Base-by-base conservation (phyloP, 2,329 filamentous ascomycete species). In the Nemania serpens region DNA sequence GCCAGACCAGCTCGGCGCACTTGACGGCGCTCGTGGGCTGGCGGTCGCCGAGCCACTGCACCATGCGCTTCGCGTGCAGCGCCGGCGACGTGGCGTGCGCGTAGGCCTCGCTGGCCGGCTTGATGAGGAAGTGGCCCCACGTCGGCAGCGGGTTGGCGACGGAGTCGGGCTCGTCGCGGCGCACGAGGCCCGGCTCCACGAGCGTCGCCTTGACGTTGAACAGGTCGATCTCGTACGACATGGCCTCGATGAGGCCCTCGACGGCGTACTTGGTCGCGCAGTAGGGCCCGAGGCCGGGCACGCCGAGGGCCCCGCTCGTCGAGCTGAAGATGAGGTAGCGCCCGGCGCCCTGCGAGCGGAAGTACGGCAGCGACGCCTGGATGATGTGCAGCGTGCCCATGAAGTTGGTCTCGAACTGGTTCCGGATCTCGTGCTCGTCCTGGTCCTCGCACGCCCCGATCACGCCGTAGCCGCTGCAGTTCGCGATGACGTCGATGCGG, bases 321-420 rank as follows among this genome's bases (percentile, higher is more conserved):
- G 91, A 95, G 72, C 92, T 97, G 78, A 98, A 97, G 65, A 98
- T 96, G 52, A 98, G 82, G 75, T 97, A 98, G 33, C 93, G 86
- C 1, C 95, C 95, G 1, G 80, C 81, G 20, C 84, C 83, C 66
- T 91, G 88, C 65, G 88, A 82, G 53, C 94, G 88, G 69, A 98
- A 96, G 77, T 96, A 92, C 0, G 93, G 93, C 39, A 98, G 79
- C 1, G 90, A 93, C 18, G 91, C 81, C 74, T 97, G 93, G 61
- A 98, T 89, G 69, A 99, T 97, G 76, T 98, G 91, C 61, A 98
- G 77, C 0, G 93, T 96, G 55, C 95, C 95, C 82, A 96, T 94
- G 76, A 97, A 97, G 76, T 99, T 99, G 20, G 93, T 97, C 80
- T 96, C 92, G 77, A 98, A 97, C 76, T 98, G 95, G 71, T 96